Evolutionary conservation across 1,284 basidiomycete genomes (phyloP).

Genomic region (Ganoderma sinense): DNA sequence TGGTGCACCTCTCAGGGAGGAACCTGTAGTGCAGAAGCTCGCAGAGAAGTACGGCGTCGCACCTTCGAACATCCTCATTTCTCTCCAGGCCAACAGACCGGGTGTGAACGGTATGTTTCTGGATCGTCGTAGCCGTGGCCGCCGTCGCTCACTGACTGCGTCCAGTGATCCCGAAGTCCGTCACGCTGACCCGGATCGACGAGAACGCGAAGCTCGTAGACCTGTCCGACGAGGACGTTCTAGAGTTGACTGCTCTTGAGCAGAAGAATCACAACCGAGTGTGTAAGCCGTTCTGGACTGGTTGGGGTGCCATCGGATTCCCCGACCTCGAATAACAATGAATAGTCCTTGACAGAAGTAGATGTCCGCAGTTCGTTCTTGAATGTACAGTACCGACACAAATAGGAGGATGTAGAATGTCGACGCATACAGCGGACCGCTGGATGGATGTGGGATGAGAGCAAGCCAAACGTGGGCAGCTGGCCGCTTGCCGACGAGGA

Average conservation of each 20-base stretch:
- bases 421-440: background rate
- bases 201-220: constrained; percentile 65
- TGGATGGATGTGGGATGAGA: background rate
- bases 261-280: constrained; percentile 66
- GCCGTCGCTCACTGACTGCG: constrained; percentile 8
- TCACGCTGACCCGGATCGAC: constrained; percentile 65
- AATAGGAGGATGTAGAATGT: background rate
- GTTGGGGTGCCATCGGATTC: constrained; percentile 70
- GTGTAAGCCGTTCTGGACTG: constrained; percentile 69
- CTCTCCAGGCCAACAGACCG: constrained; percentile 69
- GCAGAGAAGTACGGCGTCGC: constrained; percentile 60
- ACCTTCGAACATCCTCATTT: constrained; percentile 68
- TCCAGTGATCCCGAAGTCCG: constrained; percentile 69
- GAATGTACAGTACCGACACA: background rate
- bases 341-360: background rate
- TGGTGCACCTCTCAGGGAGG: constrained; percentile 72
- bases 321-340: constrained; percentile 53
- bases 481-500: constrained; percentile 4
- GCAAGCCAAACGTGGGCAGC: background rate
- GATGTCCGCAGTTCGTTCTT: background rate
- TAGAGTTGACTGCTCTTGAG: constrained; percentile 62
- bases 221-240: constrained; percentile 62
- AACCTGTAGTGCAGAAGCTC: constrained; percentile 61
- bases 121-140: background rate
- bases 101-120: constrained; percentile 54